phyloP scores from a whole-genome alignment of 2,329 filamentous ascomycete species.

The Botrytis sinoallii region DNA sequence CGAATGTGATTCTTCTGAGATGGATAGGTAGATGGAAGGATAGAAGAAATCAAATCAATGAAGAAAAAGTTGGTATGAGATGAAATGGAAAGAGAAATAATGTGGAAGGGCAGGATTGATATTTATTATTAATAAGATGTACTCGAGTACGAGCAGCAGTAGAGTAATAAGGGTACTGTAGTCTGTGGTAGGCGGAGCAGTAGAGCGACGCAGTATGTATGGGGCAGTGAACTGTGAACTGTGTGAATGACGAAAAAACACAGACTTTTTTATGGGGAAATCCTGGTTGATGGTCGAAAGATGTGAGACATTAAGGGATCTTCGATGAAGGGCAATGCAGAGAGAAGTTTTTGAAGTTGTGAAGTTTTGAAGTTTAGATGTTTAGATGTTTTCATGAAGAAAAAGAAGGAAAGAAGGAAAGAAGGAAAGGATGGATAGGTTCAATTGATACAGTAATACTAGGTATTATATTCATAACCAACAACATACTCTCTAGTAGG shows the following conservation, averaged over 20 bases:
- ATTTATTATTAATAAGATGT: background rate
- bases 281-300: background rate
- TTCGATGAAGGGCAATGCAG: background rate
- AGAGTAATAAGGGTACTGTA: background rate
- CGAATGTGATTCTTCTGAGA: background rate
- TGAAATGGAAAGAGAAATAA: background rate
- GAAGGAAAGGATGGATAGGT: background rate
- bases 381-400: too few relatives aligned
- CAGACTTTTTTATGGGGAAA: constrained; percentile 8
- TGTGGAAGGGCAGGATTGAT: constrained; percentile 4
- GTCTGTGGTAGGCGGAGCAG: constrained; percentile 2
- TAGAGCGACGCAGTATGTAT: background rate
- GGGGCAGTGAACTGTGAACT: constrained; percentile 9
- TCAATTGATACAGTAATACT: background rate
- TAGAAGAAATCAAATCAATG: background rate
- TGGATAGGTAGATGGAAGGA: background rate
- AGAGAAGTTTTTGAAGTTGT: too few relatives aligned
- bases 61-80: background rate
- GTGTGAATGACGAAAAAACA: background rate
- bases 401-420: background rate
- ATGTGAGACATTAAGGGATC: background rate
- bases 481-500: background rate
- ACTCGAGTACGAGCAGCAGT: too few relatives aligned
- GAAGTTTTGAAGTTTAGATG: too few relatives aligned
- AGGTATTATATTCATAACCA: background rate